Percentiles rank a stretch among this genome's conserved stretches.
These are phyloP conservation scores for Blastocystis sp. DNA, from an alignment of 352 stramenopile species.

Conservation along the genomic window DNA sequence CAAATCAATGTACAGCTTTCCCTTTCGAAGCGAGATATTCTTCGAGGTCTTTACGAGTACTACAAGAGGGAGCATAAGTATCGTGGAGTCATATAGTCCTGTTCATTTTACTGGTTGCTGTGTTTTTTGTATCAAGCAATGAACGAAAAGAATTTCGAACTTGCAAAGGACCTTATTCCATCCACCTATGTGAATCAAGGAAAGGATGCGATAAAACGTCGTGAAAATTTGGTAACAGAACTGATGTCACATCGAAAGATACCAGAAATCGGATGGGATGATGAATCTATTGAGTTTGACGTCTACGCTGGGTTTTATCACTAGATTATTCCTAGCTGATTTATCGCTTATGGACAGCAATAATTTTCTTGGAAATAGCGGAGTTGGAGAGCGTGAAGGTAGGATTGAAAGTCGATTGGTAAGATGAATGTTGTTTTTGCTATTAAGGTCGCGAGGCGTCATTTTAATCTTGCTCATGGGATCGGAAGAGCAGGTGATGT, in stretches of 20 bases:
- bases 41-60: constrained; percentile 17
- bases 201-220: constrained; percentile 61
- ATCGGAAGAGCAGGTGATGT: constrained; percentile 64
- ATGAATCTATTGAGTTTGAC: constrained; percentile 63
- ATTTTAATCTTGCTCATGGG: constrained; percentile 62
- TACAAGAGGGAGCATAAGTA: constrained; percentile 58
- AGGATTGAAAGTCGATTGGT: constrained; percentile 44
- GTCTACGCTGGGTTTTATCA: background rate
- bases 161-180: constrained; percentile 41
- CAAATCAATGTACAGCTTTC: constrained; percentile 46
- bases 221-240: constrained; percentile 60
- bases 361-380: constrained; percentile 64
- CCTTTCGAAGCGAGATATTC: background rate
- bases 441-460: constrained; percentile 18
- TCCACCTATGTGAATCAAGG: constrained; percentile 61
- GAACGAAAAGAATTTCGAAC: constrained; percentile 64
- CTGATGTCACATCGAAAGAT: constrained; percentile 63
- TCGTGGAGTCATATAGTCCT: background rate
- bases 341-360: constrained; percentile 64
- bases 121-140: background rate
- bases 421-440: background rate
- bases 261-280: constrained; percentile 63
- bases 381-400: constrained; percentile 63
- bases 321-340: constrained; percentile 57
- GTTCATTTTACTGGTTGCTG: background rate